Evolutionary conservation across 257 asterid genomes (phyloP).

Genomic region (Thymus quinquecostatus): DNA sequence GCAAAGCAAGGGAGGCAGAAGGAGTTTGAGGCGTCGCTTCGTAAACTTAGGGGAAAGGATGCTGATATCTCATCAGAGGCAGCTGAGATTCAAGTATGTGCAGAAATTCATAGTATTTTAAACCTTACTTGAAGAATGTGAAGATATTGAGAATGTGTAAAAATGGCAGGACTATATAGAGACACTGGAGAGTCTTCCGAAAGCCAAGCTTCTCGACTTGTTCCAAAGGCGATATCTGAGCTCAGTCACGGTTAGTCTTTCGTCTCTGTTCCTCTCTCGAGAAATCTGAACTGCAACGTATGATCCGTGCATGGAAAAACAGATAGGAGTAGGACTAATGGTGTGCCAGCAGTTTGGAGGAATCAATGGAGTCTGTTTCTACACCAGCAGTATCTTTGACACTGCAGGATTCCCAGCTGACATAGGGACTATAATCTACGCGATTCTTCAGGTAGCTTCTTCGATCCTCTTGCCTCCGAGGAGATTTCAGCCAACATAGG

Average conservation of each 20-base stretch:
- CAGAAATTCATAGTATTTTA: too few relatives aligned
- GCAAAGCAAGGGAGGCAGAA: conserved; percentile 70
- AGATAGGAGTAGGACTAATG: conserved; percentile 97
- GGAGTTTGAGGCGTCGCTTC: conserved; percentile 75
- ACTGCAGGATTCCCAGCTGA: conserved; percentile 70
- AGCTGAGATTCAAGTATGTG: conserved; percentile 74
- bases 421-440: conserved; percentile 77
- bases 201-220: conserved; percentile 71
- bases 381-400: conserved; percentile 87
- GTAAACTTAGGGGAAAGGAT: conserved; percentile 67
- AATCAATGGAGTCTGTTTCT: conserved; percentile 87
- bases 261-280: neutral
- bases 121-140: neutral
- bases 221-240: conserved; percentile 71
- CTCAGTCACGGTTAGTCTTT: conserved; percentile 63
- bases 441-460: conserved; percentile 73
- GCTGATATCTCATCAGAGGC: conserved; percentile 76
- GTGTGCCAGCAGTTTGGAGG: conserved; percentile 95
- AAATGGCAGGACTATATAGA: conserved; percentile 75
- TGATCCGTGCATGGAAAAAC: conserved; percentile 2
- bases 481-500: neutral
- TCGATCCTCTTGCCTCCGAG: neutral
- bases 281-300: too few relatives aligned
- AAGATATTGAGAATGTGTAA: neutral
- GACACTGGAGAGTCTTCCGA: conserved; percentile 78